Evolutionary conservation across 805 yeast genomes (phyloP), one percentile per base, ranked within the genome.

Genomic region (Ogataea wickerhamii): DNA sequence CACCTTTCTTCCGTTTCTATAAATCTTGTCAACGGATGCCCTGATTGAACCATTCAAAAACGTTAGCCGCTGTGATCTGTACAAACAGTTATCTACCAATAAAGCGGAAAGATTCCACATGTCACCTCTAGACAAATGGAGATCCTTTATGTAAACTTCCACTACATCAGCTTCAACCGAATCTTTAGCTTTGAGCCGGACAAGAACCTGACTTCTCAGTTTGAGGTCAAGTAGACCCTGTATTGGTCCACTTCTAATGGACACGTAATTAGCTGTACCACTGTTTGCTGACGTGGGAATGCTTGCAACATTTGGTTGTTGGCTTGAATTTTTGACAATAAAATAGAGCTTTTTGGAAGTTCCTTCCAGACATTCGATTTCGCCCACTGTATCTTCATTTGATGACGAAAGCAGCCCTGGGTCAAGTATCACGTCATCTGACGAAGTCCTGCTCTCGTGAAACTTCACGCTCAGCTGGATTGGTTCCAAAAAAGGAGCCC

Each of bases 101-200:
- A 69, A 53, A 1, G 85, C 70, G 0, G 95, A 77, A 11, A 91
- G 64, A 18, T 74, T 69, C 96, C 98, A 93, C 88, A 89, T 91
- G 51, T 87, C 93, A 43, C 95, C 96, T 48, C 98, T 67, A 3
- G 95, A 78, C 12, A 93, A 63, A 47, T 83, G 77, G 16, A 87
- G 69, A 52, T 93, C 97, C 51, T 80, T 86, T 37, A 87, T 74
- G 55, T 79, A 79, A 4, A 93, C 63, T 53, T 93, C 98, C 3
- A 89, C 75, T 2, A 87, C 72, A 51, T 93, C 96, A 1, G 89
- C 83, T 44, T 77, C 82, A n/a, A 74, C 81, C 1, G 68, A 59
- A 6, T 64, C 60, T 29, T 67, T 66, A 14, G 60, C 63, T 60
- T 58, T 70, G 34, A 63, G 66, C 49, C 68, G 67, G 3, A 89